A percentile compares a stretch with the other conserved stretches of the same genome.
These are phyloP conservation scores for Mycocentrospora acerina DNA, from an alignment of 2,329 filamentous ascomycete genomes.

Conservation along the genomic window DNA sequence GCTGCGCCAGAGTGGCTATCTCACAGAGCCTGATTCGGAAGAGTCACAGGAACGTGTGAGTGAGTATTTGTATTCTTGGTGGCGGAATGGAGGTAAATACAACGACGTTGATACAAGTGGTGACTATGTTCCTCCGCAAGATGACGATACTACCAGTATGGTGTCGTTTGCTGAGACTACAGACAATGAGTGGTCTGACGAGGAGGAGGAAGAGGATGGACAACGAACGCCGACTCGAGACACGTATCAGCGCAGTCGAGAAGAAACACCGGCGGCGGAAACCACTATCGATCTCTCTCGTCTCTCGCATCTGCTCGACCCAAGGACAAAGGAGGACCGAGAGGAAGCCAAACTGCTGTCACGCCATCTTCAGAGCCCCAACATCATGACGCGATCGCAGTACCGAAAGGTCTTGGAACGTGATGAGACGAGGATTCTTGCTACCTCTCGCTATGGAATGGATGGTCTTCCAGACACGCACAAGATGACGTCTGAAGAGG, in stretches of 20 bases:
- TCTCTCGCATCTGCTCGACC: conserved; percentile 79
- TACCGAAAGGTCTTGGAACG: conserved; percentile 69
- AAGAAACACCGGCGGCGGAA: conserved; percentile 56
- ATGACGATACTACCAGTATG: conserved; percentile 78
- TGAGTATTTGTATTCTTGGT: conserved; percentile 77
- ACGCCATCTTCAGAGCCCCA: conserved; percentile 70
- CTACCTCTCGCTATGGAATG: conserved; percentile 39
- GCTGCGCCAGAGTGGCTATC: conserved; percentile 45
- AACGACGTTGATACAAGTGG: conserved; percentile 79
- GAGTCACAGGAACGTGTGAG: conserved; percentile 67
- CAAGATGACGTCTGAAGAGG: conserved; percentile 50
- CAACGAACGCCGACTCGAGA: conserved; percentile 73
- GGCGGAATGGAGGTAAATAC: conserved; percentile 81
- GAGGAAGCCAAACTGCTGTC: conserved; percentile 81
- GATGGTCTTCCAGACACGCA: conserved; percentile 36
- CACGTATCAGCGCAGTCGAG: conserved; percentile 52
- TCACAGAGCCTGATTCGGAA: conserved; percentile 27
- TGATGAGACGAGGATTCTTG: conserved; percentile 69
- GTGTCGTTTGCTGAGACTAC: conserved; percentile 64
- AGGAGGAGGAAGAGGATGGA: conserved; percentile 49
- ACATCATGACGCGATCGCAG: conserved; percentile 77
- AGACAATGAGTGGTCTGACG: conserved; percentile 44
- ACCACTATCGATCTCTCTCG: conserved; percentile 61
- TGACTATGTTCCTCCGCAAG: conserved; percentile 65
- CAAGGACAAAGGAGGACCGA: conserved; percentile 72